Percentiles rank a stretch among this genome's conserved stretches.
Conservation (phyloP, 23 red algal species). For the Gracilaria domingensis region DNA sequence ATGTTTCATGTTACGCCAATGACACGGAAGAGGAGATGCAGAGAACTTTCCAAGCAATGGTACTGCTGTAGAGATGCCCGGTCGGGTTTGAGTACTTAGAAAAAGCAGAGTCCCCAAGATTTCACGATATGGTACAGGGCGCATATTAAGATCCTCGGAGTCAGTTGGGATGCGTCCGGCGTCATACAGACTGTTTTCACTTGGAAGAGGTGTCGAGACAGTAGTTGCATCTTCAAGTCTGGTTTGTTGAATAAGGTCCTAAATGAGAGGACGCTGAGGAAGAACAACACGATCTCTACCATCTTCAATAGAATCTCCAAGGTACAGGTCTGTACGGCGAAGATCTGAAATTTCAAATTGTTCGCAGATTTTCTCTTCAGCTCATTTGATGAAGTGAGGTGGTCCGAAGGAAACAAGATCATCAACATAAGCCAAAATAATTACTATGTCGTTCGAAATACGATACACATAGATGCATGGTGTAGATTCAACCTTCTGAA, state of each 20-base stretch:
- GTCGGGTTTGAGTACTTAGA: constrained; percentile 5
- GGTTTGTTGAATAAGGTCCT: background rate
- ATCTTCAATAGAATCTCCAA: background rate
- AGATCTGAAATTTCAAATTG: background rate
- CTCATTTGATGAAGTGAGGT: background rate
- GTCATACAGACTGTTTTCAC: background rate
- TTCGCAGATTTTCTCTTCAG: background rate
- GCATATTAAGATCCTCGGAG: too few relatives aligned
- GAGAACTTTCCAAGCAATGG: constrained; percentile 19
- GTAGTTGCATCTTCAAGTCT: too few relatives aligned
- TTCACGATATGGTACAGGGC: too few relatives aligned
- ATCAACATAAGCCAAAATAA: constrained; percentile 25
- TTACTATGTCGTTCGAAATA: background rate
- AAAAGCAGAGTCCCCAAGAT: constrained; percentile 9
- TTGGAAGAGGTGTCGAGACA: too few relatives aligned
- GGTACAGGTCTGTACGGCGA: background rate
- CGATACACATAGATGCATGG: background rate
- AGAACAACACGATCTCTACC: background rate
- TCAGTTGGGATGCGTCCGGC: background rate
- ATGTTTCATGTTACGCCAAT: background rate
- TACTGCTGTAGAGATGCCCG: background rate
- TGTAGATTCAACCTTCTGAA: background rate
- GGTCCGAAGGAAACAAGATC: constrained; percentile 4
- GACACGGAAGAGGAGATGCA: background rate
- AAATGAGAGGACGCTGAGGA: background rate